Evolutionary conservation across 257 asterid genomes (phyloP).

Genomic region (Osmanthus fragrans): DNA sequence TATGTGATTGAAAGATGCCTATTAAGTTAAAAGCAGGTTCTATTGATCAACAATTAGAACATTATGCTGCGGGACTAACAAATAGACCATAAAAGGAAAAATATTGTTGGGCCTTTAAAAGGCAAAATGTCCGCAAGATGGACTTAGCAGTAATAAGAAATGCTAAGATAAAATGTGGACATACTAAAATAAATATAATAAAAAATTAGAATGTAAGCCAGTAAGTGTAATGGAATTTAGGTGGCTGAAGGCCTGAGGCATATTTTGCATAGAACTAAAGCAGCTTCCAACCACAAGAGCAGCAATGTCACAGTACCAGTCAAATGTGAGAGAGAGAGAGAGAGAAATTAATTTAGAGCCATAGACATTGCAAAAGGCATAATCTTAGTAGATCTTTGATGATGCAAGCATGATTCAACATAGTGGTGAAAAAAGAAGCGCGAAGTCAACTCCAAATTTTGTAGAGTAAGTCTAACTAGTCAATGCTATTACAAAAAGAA

Average conservation of each 20-base stretch:
- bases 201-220: neutral
- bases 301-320: neutral
- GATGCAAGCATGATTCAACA: neutral
- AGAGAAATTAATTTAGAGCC: neutral
- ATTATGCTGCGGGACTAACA: neutral
- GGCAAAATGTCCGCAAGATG: neutral
- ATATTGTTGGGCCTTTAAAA: neutral
- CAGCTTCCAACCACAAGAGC: neutral
- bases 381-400: neutral
- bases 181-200: neutral
- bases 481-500: neutral
- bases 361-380: neutral
- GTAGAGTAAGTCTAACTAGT: neutral
- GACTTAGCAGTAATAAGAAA: neutral
- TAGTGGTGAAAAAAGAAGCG: neutral
- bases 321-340: neutral
- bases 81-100: neutral
- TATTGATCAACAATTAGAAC: neutral
- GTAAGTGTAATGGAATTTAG: neutral
- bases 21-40: neutral
- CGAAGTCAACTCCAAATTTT: neutral
- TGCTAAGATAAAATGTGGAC: neutral
- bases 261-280: neutral
- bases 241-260: neutral
- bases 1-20: neutral